These are phyloP conservation scores for Globisporangium ultimum DNA, from an alignment of 352 stramenopile genomes.

Conservation along the genomic window DNA sequence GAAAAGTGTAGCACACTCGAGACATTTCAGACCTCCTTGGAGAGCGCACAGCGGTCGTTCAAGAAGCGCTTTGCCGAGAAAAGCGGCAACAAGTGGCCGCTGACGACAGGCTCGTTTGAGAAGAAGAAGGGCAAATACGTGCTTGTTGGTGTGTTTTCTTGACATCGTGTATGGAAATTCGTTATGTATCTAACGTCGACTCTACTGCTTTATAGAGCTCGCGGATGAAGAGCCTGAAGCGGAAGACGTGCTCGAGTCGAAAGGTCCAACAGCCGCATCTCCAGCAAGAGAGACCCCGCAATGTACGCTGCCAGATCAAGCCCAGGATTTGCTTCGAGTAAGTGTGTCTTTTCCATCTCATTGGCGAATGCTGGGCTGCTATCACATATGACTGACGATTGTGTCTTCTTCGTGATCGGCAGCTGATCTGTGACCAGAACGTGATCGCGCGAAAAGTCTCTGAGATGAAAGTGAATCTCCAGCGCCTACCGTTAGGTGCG, in stretches of 20 bases:
- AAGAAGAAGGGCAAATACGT: conserved; percentile 58
- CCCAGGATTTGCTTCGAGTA: no score
- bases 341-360: not conserved
- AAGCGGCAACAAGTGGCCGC: conserved; percentile 62
- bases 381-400: no score
- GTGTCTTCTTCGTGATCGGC: no score
- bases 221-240: conserved; percentile 31
- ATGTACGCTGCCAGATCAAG: no score
- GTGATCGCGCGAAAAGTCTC: conserved; percentile 40
- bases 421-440: conserved; percentile 50
- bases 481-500: conserved; percentile 45
- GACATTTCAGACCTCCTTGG: conserved; percentile 35
- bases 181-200: not conserved
- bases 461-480: conserved; percentile 55
- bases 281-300: no score
- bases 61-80: conserved; percentile 63
- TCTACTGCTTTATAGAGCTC: conserved; percentile 17
- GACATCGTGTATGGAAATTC: not conserved
- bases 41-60: conserved; percentile 51
- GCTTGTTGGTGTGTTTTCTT: conserved; percentile 44
- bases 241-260: no score
- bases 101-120: conserved; percentile 32
- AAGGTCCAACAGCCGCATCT: no score
- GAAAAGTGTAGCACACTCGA: conserved; percentile 18
- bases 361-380: no score